Evolutionary conservation across 164 flowering plant genomes (phyloP), one percentile per base, ranked within the genome.

Genomic region (Taxillus chinensis): DNA sequence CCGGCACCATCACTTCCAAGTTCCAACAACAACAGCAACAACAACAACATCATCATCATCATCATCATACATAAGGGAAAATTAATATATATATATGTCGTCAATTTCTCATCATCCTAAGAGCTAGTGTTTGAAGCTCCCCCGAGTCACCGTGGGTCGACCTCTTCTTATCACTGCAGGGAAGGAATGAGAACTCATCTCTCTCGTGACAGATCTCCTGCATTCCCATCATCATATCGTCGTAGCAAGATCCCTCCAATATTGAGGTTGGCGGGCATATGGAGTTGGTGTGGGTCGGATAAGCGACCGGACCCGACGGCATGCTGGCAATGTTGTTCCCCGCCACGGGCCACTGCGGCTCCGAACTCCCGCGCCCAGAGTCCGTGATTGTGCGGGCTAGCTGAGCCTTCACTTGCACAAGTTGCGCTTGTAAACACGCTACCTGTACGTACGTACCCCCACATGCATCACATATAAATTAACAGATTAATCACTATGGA

Each of bases 51-150:
- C 55, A n/a, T 15, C 41, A 64, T 56, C 38, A 11, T 8, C 51
- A 59, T 38, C 27, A 41, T 16, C 57, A 12, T 7, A 11, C 51
- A 11, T 27, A 5, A 60, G 48, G 40, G 39, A 10, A 11, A 51
- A 16, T 50, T 14, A 11, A 53, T 2, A 43, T 0, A 43, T 43
- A 53, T 2, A 43, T 0, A 43, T 43, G 46, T 27, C 49, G n/a
- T 75, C 45, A 85, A 67, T 83, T 75, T 62, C 80, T 85, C 89
- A 85, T 89, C 93, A 86, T 86, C 68, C 93, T 75, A 70, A 82
- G 70, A 42, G 91, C 96, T 60, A 89, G 66, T 51, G 74, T 87
- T 74, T 86, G 90, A 71, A 89, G 92, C 73, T 89, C 96, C 55
- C 86, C 78, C 78, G 83, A 74, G 52, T 89, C 86, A 59, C 64